Evolutionary conservation across 306 rosid species (phyloP), one percentile per base, ranked within the genome.

Genomic region (Cyclanthera cordifolia): DNA sequence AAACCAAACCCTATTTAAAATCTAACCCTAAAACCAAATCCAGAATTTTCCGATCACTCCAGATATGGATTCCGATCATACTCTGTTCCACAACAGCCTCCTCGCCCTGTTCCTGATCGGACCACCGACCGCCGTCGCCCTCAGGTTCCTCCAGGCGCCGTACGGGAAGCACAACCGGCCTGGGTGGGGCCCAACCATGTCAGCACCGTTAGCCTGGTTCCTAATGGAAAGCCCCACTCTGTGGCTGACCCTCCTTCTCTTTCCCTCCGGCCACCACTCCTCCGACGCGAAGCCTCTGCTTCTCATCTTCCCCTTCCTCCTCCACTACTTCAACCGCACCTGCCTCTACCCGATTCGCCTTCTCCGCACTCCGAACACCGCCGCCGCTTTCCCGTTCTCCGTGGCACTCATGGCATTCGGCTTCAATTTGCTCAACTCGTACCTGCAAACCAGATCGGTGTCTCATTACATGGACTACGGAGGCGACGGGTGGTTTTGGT

Each of bases 191-290:
- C 96, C 96, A 8, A 79, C 79, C 19, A 73, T 93, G 3, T 52
- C 94, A 2, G 74, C 94, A 0, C 87, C 94, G 0, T 24, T 89
- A 8, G 95, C 99, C 13, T 93, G 96, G 96, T 78, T 90, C 37
- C 82, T 90, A 9, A 93, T 93, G 99, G 95, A 93, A 61, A 84
- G 88, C 68, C 96, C 96, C 4, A 82, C 96, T 0, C 80, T 87
- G 1, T 87, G 90, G 89, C 81, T 92, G 56, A 85, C 95, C 69
- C 78, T 89, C 34, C 55, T 82, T 64, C 81, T 92, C 78, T 84
- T 92, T 32, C 95, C 95, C 14, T 55, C 10, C 1, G 91, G 96
- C 52, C 47, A 5, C 7, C 78, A 86, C 74, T 73, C 81, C 32
- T 75, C 88, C 32, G 67, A 93, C 39, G 79, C 79, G 9, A 84